Evolutionary conservation across 169 alveolate species (phyloP).

Genomic region (Plasmodium reichenowi): DNA sequence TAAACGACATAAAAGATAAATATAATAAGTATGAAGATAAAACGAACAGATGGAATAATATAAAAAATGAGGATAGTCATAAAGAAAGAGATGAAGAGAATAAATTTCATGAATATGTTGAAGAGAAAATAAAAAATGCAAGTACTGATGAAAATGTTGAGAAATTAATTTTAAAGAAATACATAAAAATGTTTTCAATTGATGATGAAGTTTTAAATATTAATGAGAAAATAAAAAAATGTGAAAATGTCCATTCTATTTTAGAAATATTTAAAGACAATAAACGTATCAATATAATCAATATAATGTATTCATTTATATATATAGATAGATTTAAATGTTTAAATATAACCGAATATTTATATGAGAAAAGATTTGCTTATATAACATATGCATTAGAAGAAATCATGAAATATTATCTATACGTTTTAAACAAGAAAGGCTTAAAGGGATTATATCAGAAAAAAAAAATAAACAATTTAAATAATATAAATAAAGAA

Average conservation of each 20-base stretch:
- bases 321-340: slow-evolving; percentile 38
- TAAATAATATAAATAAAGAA: no score
- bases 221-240: slow-evolving; percentile 36
- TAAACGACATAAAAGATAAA: slow-evolving; percentile 11
- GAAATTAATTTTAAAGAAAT: slow-evolving; percentile 10
- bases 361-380: slow-evolving; percentile 49
- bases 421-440: slow-evolving; percentile 24
- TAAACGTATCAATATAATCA: slow-evolving; percentile 35
- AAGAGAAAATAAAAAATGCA: slow-evolving; percentile 11
- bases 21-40: not conserved
- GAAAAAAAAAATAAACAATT: no score
- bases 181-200: slow-evolving; percentile 18
- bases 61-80: not conserved
- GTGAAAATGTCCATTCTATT: slow-evolving; percentile 25
- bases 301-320: slow-evolving; percentile 61
- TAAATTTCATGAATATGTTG: slow-evolving; percentile 1
- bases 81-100: not conserved
- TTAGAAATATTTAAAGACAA: slow-evolving; percentile 30
- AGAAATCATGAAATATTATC: slow-evolving; percentile 39
- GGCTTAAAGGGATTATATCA: not conserved
- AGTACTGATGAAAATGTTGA: slow-evolving; percentile 8
- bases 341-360: slow-evolving; percentile 31
- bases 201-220: slow-evolving; percentile 36
- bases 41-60: not conserved
- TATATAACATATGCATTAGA: slow-evolving; percentile 38